Conservation (phyloP, 805 yeast species). For the Torulaspora gathmanii region DNA sequence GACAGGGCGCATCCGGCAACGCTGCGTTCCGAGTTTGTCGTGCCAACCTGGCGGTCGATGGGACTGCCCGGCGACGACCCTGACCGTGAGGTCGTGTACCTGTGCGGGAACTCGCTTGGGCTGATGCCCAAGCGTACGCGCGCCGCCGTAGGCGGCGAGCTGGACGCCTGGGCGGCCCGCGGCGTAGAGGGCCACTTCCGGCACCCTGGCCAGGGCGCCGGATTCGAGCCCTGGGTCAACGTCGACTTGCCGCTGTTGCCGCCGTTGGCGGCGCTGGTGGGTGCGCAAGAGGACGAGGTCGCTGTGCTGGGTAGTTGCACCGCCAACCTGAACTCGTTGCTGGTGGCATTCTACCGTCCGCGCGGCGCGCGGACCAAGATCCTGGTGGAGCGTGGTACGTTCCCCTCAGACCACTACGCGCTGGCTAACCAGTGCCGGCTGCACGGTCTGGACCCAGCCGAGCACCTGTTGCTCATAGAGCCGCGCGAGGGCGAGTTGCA, state of each 20-base stretch:
- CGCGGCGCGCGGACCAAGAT: constrained; percentile 52
- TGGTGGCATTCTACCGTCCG: constrained; percentile 74
- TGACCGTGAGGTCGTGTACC: constrained; percentile 44
- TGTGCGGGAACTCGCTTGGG: constrained; percentile 94
- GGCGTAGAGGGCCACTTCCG: constrained; percentile 84
- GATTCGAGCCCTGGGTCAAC: constrained; percentile 71
- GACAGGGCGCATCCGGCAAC: constrained; percentile 41
- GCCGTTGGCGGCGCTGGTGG: constrained; percentile 66
- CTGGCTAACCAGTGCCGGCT: constrained; percentile 66
- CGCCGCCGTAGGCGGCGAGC: constrained; percentile 55
- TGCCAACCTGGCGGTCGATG: constrained; percentile 64
- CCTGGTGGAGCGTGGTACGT: constrained; percentile 78
- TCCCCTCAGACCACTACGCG: constrained; percentile 90
- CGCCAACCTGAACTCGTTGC: constrained; percentile 67
- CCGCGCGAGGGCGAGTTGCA: constrained; percentile 57
- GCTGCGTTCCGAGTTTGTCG: constrained; percentile 45
- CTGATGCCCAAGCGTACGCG: constrained; percentile 70
- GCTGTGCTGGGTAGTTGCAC: constrained; percentile 87
- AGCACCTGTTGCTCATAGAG: constrained; percentile 57
- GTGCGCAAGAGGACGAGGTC: constrained; percentile 71
- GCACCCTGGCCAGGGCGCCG: constrained; percentile 48
- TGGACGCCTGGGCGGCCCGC: constrained; percentile 74
- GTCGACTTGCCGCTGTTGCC: constrained; percentile 75
- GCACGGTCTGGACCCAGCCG: constrained; percentile 49
- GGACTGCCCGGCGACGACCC: constrained; percentile 39